A percentile compares a stretch with the other conserved stretches of the same genome.
Conservation (phyloP, 2,329 filamentous ascomycete species). For the Calonectria naviculata region DNA sequence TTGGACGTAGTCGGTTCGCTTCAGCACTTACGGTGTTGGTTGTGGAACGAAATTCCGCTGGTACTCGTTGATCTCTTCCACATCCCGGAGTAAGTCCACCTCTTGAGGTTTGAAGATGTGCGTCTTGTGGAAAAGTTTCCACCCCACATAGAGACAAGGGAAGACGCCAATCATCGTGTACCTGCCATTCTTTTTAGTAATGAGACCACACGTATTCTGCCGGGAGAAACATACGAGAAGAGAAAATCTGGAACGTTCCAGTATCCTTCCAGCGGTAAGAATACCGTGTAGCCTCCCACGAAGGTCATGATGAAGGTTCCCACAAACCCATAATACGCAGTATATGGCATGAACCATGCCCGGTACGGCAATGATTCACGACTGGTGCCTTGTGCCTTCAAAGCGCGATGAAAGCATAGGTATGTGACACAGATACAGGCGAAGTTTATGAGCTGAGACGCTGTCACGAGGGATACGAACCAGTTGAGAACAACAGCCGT, state of each 20-base stretch:
- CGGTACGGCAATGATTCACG: conserved; percentile 77
- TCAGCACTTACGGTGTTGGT: conserved; percentile 60
- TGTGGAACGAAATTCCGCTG: conserved; percentile 67
- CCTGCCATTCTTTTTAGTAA: conserved; percentile 38
- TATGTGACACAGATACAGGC: conserved; percentile 77
- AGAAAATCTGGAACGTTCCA: conserved; percentile 80
- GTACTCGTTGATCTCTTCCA: conserved; percentile 77
- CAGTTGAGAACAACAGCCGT: conserved; percentile 76
- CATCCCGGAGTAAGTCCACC: conserved; percentile 70
- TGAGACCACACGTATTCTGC: conserved; percentile 16
- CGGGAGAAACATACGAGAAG: conserved; percentile 65
- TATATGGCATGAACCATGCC: conserved; percentile 76
- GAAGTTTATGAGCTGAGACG: conserved; percentile 81
- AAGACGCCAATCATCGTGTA: conserved; percentile 82
- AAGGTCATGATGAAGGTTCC: conserved; percentile 78
- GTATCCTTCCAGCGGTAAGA: conserved; percentile 66
- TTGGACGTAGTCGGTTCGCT: neutral
- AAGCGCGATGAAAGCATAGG: conserved; percentile 76
- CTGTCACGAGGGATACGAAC: conserved; percentile 77
- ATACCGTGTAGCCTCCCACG: conserved; percentile 81
- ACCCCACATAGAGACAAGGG: conserved; percentile 74
- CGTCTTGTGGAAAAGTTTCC: conserved; percentile 77
- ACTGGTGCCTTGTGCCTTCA: conserved; percentile 74
- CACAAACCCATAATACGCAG: conserved; percentile 73
- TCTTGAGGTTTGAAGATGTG: conserved; percentile 66